Evolutionary conservation across 495 filamentous ascomycete species (phyloP).

Genomic region (Penicillium subrubescens): DNA sequence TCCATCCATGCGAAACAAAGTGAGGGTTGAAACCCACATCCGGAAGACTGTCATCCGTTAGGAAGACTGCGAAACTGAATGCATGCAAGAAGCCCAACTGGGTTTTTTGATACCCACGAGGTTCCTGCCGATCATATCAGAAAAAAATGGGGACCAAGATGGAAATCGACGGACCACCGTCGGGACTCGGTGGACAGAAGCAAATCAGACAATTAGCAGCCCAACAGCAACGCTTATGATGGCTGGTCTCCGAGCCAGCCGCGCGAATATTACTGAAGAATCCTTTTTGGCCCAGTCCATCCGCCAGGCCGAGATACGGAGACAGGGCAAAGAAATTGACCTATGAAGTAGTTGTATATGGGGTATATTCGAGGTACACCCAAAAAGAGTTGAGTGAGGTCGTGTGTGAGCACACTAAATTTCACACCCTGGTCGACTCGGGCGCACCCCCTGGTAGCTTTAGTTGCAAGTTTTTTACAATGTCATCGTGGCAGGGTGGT

Average conservation of each 20-base stretch:
- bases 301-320: not conserved
- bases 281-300: not conserved
- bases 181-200: not conserved
- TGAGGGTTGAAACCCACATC: not conserved
- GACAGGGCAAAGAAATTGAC: not conserved
- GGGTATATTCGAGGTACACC: not conserved
- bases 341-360: not conserved
- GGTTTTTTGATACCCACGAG: not conserved
- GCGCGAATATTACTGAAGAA: not conserved
- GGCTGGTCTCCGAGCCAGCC: not conserved
- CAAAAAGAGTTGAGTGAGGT: not conserved
- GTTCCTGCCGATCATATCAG: not conserved
- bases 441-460: not conserved
- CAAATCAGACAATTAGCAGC: not conserved
- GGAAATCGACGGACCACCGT: not conserved
- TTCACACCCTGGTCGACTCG: not conserved
- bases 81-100: not conserved
- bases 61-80: not conserved
- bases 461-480: not conserved
- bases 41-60: constrained; percentile 1
- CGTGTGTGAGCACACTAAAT: not conserved
- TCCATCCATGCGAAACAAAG: not conserved
- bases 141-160: not conserved
- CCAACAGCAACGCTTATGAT: not conserved
- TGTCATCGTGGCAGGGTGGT: not conserved